phyloP scores from a whole-genome alignment of 768 basidiomycete genomes.

The Mycena leptocephala region DNA sequence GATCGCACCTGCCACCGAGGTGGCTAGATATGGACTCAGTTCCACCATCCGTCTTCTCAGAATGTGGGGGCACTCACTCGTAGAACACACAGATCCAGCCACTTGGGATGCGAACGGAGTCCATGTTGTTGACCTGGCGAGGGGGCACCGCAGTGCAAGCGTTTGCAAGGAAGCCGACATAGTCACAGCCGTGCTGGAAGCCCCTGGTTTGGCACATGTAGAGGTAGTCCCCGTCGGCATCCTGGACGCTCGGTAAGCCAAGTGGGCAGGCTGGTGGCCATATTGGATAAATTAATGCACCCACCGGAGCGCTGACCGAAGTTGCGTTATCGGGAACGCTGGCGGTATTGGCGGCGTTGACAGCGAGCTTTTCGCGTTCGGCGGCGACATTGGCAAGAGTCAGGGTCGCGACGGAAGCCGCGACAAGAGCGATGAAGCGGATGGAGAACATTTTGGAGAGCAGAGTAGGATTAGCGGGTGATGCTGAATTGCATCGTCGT shows the following conservation, averaged over 20 bases:
- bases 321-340: not conserved
- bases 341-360: not conserved
- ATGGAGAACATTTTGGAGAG: not conserved
- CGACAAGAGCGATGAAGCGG: not conserved
- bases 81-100: not conserved
- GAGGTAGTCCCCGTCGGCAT: not conserved
- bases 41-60: too few relatives aligned
- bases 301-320: not conserved
- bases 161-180: not conserved
- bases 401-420: not conserved
- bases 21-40: too few relatives aligned
- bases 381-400: too few relatives aligned
- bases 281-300: not conserved
- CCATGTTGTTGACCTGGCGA: not conserved
- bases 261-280: not conserved
- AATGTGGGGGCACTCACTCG: not conserved
- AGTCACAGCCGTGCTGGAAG: not conserved
- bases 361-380: not conserved
- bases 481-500: too few relatives aligned
- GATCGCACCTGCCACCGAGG: too few relatives aligned
- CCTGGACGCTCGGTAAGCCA: not conserved
- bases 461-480: too few relatives aligned
- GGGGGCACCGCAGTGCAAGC: not conserved
- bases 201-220: not conserved
- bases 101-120: not conserved